phyloP scores from a whole-genome alignment of 768 basidiomycete genomes.

The Sutorius australiensis region DNA sequence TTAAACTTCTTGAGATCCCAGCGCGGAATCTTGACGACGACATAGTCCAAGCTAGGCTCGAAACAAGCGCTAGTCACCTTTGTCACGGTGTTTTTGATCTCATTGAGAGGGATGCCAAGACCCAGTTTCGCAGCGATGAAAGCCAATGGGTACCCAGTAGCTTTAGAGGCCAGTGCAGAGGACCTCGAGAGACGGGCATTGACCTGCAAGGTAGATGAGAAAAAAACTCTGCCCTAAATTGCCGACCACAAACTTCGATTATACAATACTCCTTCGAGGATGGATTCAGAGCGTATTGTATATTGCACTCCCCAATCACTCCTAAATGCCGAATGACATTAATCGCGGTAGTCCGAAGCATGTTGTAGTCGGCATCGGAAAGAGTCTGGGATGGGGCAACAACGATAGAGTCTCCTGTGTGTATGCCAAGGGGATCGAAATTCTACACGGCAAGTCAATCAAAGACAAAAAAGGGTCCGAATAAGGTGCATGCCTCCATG shows the following conservation, averaged over 20 bases:
- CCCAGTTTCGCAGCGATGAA: constrained; percentile 99
- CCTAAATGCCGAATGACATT: constrained; percentile 99
- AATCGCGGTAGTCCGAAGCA: constrained; percentile 96
- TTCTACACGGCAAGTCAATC: constrained; percentile 52
- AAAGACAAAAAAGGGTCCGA: not conserved
- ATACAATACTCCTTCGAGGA: constrained; percentile 96
- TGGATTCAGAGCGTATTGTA: constrained; percentile 97
- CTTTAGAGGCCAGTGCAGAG: constrained; percentile 96
- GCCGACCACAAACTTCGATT: constrained; percentile 65
- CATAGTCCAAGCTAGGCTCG: constrained; percentile 95
- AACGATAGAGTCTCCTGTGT: constrained; percentile 98
- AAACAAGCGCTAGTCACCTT: constrained; percentile 97
- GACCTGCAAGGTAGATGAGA: constrained; percentile 41
- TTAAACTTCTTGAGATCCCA: constrained; percentile 99
- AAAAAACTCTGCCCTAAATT: not conserved
- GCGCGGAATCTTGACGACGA: constrained; percentile 97
- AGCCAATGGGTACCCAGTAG: constrained; percentile 95
- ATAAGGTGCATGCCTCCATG: constrained; percentile 82
- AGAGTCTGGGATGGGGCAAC: constrained; percentile 97
- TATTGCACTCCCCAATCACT: constrained; percentile 98
- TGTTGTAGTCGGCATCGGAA: constrained; percentile 99
- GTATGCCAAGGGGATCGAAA: constrained; percentile 97
- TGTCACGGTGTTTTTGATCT: constrained; percentile 97
- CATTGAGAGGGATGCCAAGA: constrained; percentile 94
- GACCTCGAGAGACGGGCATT: constrained; percentile 98